phyloP scores from a whole-genome alignment of 1,284 basidiomycete species.

The Anthracocystis walkeri region DNA sequence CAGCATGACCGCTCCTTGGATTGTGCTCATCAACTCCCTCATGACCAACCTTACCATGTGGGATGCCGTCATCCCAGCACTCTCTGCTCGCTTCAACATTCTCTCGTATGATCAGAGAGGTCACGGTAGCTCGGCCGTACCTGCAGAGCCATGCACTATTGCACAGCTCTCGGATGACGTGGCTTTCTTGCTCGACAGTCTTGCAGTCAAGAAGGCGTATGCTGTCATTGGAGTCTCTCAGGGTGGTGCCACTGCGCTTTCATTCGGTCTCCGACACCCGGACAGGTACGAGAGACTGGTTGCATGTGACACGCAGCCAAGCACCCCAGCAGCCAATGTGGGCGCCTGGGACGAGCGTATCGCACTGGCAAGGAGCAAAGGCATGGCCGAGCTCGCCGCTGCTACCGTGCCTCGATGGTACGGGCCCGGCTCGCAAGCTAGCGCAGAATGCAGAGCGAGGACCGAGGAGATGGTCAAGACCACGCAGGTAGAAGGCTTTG shows the following conservation, averaged over 20 bases:
- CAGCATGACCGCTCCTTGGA: slow-evolving; percentile 63
- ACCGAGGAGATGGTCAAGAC: slow-evolving; percentile 61
- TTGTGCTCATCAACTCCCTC: slow-evolving; percentile 71
- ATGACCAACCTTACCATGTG: slow-evolving; percentile 71
- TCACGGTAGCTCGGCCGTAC: slow-evolving; percentile 69
- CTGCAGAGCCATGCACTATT: slow-evolving; percentile 68
- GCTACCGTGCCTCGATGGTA: slow-evolving; percentile 71
- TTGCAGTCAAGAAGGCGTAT: slow-evolving; percentile 62
- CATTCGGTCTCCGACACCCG: slow-evolving; percentile 69
- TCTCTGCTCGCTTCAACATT: slow-evolving; percentile 70
- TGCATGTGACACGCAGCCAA: slow-evolving; percentile 71
- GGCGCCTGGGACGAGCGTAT: slow-evolving; percentile 72
- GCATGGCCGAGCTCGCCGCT: slow-evolving; percentile 69
- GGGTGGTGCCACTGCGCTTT: slow-evolving; percentile 71
- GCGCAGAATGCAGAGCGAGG: slow-evolving; percentile 47
- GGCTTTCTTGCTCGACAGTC: slow-evolving; percentile 67
- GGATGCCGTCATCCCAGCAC: slow-evolving; percentile 68
- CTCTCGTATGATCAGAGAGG: slow-evolving; percentile 71
- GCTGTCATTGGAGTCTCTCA: slow-evolving; percentile 71
- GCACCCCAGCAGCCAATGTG: slow-evolving; percentile 70
- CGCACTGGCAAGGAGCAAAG: slow-evolving; percentile 61
- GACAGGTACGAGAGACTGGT: slow-evolving; percentile 65
- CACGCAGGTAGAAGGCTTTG: slow-evolving; percentile 70
- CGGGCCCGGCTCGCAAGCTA: slow-evolving; percentile 61
- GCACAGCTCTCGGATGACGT: slow-evolving; percentile 70